These are phyloP conservation scores for Yarrowia sp. DNA, from an alignment of 805 yeast species.

Conservation along the genomic window DNA sequence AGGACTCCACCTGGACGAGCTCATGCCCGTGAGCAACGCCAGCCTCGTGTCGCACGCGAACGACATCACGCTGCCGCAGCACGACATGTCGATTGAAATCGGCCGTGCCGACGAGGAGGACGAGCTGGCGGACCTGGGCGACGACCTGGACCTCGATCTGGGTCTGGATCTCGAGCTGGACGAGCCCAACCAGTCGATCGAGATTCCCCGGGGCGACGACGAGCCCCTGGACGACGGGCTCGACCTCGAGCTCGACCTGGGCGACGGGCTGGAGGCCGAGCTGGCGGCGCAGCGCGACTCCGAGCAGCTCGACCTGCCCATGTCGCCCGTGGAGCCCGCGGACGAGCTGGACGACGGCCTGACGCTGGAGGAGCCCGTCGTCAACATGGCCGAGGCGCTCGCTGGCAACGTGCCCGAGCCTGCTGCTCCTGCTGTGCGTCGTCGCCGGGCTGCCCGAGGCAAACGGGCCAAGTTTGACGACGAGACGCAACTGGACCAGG, in stretches of 20 bases:
- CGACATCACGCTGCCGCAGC: conserved; percentile 27
- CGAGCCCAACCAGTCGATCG: conserved; percentile 55
- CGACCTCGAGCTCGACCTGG: conserved; percentile 41
- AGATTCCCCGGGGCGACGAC: conserved; percentile 54
- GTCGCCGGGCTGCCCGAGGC: conserved; percentile 5
- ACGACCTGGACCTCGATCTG: conserved; percentile 34
- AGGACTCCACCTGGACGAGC: conserved; percentile 1
- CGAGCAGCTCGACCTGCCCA: conserved; percentile 21
- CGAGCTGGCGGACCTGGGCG: conserved; percentile 36
- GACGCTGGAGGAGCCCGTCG: conserved; percentile 16
- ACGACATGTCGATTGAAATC: conserved; percentile 24
- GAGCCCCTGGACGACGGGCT: conserved; percentile 38
- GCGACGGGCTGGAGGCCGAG: conserved; percentile 41
- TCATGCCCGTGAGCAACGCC: conserved; percentile 8
- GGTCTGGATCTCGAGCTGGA: conserved; percentile 24
- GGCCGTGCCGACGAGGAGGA: conserved; percentile 30
- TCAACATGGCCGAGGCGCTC: conserved; percentile 19
- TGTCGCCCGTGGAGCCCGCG: conserved; percentile 25
- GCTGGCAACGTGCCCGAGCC: conserved; percentile 22
- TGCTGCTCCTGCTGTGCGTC: not conserved
- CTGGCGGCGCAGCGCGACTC: conserved; percentile 27
- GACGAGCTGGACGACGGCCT: conserved; percentile 9
- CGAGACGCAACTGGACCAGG: conserved; percentile 24
- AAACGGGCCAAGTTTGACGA: conserved; percentile 26
- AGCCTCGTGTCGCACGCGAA: conserved; percentile 9